Percentiles rank a stretch among this genome's conserved stretches.
These are phyloP conservation scores for Triticum turgidum DNA, from an alignment of 176 grass and related monocot genomes.

Conservation along the genomic window DNA sequence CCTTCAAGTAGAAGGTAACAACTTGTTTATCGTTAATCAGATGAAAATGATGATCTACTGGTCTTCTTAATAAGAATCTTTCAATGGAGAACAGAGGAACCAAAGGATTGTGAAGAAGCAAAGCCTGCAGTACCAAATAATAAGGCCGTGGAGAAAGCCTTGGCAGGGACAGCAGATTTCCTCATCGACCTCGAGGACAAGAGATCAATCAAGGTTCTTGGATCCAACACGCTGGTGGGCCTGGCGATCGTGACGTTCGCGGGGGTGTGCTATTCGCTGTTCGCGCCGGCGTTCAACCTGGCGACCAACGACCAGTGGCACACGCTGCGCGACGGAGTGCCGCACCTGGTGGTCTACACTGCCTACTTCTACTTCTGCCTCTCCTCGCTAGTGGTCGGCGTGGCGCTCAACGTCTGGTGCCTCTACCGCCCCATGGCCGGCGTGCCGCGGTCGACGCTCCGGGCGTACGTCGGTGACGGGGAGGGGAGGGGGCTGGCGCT, in stretches of 20 bases:
- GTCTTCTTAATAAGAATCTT: neutral
- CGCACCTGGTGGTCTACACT: conserved; percentile 84
- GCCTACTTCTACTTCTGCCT: conserved; percentile 97
- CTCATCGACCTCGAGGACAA: conserved; percentile 66
- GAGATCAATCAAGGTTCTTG: conserved; percentile 81
- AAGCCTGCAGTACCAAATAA: neutral
- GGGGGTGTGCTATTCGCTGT: conserved; percentile 86
- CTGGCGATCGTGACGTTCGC: conserved; percentile 76
- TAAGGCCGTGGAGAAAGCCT: conserved; percentile 23
- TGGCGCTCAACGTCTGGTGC: conserved; percentile 69
- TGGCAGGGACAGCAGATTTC: conserved; percentile 80
- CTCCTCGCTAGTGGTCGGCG: conserved; percentile 59
- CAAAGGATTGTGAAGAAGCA: conserved; percentile 44
- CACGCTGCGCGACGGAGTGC: conserved; percentile 45
- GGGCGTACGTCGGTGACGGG: conserved; percentile 53
- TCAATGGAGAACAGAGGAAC: conserved; percentile 23
- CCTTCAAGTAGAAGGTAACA: neutral
- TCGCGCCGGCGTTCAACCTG: conserved; percentile 85
- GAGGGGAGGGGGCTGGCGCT: conserved; percentile 65
- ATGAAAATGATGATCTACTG: neutral
- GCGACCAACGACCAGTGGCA: conserved; percentile 92
- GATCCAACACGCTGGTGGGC: conserved; percentile 54
- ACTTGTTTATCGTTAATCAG: neutral
- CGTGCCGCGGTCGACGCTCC: conserved; percentile 57
- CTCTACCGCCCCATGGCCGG: conserved; percentile 74